Base-by-base conservation (phyloP, 139 green algal genomes). In the Chlorella sp. region DNA sequence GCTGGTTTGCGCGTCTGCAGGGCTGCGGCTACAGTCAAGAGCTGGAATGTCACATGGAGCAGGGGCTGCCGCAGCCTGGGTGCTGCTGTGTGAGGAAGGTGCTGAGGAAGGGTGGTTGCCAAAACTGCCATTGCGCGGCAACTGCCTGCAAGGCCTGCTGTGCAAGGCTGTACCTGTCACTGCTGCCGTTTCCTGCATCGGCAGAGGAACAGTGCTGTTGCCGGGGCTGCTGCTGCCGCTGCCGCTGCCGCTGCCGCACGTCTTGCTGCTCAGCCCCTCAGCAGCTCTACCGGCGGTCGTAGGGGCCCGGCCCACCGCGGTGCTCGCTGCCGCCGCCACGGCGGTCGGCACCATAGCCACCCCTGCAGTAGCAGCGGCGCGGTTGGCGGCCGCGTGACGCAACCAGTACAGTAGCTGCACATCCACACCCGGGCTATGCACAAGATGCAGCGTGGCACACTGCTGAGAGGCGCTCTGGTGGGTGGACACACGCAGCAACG, bases 341-440 rank as follows among this genome's bases (percentile, higher is more conserved):
- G 51, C 81, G 81, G 13, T 86, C 81, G n/a, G 81, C 69, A 18
- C 81, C 81, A 30, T 86, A 86, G 32, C 79, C 79, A 13, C 67
- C 60, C 73, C 47, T 65, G 73, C 47, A 17, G 23, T 21, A 30
- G n/a, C 4, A 16, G 28, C 23, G 60, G 44, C 28, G 4, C 6
- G 25, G n/a, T 9, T 7, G 67, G 17, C 4, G 18, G 67, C 30
- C 2, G 2, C 4, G 34, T 73, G 67, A 44, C 32, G 44, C 44
- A 55, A 11, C 7, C 7, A 11, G 44, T 17, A n/a, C n/a, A n/a
- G n/a, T n/a, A n/a, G n/a, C n/a, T n/a, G n/a, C n/a, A n/a, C n/a
- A n/a, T n/a, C n/a, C n/a, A n/a, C n/a, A n/a, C n/a, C n/a, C n/a
- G n/a, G n/a, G n/a, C n/a, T n/a, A n/a, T n/a, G n/a, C n/a, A n/a